Evolutionary conservation across 202 grass and related monocot species (phyloP).

Genomic region (Hordeum pubiflorum): DNA sequence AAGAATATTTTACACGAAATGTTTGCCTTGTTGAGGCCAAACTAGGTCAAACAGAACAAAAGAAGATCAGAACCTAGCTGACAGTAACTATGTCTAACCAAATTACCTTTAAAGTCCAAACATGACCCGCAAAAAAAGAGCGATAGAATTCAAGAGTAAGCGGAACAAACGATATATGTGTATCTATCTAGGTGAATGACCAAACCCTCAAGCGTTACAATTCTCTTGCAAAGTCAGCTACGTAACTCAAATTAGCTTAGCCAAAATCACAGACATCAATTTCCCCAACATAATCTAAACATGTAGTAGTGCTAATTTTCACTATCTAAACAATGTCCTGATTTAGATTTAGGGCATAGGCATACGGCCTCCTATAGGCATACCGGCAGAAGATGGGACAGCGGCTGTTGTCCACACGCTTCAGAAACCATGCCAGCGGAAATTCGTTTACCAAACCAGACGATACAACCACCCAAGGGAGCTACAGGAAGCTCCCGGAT

Average conservation of each 20-base stretch:
- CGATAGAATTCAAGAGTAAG: background rate
- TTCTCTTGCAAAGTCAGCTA: background rate
- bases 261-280: background rate
- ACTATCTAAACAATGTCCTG: background rate
- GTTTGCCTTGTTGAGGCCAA: background rate
- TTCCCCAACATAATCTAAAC: background rate
- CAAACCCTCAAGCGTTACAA: background rate
- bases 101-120: background rate
- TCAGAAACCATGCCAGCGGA: background rate
- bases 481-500: background rate
- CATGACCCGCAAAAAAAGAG: background rate
- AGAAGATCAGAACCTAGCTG: background rate
- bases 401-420: background rate
- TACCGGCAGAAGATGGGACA: background rate
- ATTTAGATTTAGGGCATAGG: conserved; percentile 1
- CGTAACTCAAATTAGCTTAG: background rate
- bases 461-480: background rate
- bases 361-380: background rate
- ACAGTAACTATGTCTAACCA: background rate
- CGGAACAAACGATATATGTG: background rate
- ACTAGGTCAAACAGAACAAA: background rate
- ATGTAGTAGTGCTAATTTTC: background rate
- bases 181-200: background rate
- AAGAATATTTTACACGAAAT: background rate
- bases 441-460: background rate